A percentile compares a stretch with the other conserved stretches of the same genome.
Conservation (phyloP, 768 basidiomycete species). For the Hericium coralloides region DNA sequence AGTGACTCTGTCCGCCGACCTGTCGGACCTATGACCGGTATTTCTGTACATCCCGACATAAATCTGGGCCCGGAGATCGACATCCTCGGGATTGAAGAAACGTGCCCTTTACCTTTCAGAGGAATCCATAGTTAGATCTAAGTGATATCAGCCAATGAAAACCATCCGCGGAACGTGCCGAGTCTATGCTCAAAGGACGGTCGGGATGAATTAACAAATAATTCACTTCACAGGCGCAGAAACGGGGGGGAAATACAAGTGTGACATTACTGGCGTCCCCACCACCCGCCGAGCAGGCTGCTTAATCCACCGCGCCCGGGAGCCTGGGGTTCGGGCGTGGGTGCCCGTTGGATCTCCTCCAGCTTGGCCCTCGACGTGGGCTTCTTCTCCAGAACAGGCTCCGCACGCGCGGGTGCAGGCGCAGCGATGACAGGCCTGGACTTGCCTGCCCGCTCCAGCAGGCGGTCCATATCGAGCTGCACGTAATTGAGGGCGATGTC, state of each 20-base stretch:
- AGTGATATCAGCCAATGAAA: too few species aligned
- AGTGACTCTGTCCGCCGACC: too few species aligned
- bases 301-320: conserved; percentile 48
- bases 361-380: conserved; percentile 42
- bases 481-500: conserved; percentile 93
- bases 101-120: too few species aligned
- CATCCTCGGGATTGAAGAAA: too few species aligned
- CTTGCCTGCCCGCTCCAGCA: conserved; percentile 67
- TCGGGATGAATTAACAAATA: too few species aligned
- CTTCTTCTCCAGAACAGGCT: conserved; percentile 36
- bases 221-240: too few species aligned
- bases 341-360: conserved; percentile 41
- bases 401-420: conserved; percentile 15
- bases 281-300: conserved; percentile 74
- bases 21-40: too few species aligned
- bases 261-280: conserved; percentile 38
- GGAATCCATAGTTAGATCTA: too few species aligned
- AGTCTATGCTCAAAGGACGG: too few species aligned
- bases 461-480: conserved; percentile 71
- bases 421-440: conserved; percentile 21
- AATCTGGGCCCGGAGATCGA: too few species aligned
- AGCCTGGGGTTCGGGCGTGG: conserved; percentile 38
- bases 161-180: too few species aligned
- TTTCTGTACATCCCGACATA: too few species aligned
- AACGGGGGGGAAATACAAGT: not conserved